phyloP scores from a whole-genome alignment of 2,329 filamentous ascomycete species.

The Arthrobotrys pseudoclavata region DNA sequence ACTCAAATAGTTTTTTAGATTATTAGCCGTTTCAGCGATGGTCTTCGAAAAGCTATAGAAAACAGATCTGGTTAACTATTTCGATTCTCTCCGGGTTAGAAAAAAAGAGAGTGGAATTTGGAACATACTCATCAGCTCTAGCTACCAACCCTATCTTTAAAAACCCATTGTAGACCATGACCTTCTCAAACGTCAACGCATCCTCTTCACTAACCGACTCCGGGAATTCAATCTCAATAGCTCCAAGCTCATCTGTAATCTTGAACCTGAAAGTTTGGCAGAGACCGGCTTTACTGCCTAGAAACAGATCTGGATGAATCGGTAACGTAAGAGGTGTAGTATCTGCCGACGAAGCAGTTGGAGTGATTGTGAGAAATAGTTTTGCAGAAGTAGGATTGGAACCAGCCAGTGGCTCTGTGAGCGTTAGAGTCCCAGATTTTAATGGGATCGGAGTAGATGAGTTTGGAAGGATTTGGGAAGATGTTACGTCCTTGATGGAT shows the following conservation, averaged over 20 bases:
- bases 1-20: conserved; percentile 36
- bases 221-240: conserved; percentile 62
- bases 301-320: conserved; percentile 49
- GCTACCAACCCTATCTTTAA: conserved; percentile 59
- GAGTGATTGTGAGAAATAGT: conserved; percentile 53
- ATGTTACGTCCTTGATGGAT: conserved; percentile 54
- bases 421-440: conserved; percentile 49
- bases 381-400: conserved; percentile 45
- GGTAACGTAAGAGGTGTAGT: conserved; percentile 42
- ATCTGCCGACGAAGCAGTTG: conserved; percentile 21
- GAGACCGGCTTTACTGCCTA: conserved; percentile 54
- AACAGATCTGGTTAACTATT: background rate
- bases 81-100: background rate
- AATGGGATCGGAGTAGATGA: conserved; percentile 32
- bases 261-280: conserved; percentile 56
- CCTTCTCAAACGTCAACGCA: conserved; percentile 60
- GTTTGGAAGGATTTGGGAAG: conserved; percentile 41
- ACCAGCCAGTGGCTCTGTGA: conserved; percentile 47
- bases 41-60: conserved; percentile 44
- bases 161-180: conserved; percentile 61
- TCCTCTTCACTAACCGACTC: conserved; percentile 43
- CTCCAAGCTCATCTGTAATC: conserved; percentile 42
- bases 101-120: background rate
- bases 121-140: conserved; percentile 60
- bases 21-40: conserved; percentile 53